A percentile compares a stretch with the other conserved stretches of the same genome.
Conservation (phyloP, 2,329 filamentous ascomycete genomes). For the Hypocreales sp. region DNA sequence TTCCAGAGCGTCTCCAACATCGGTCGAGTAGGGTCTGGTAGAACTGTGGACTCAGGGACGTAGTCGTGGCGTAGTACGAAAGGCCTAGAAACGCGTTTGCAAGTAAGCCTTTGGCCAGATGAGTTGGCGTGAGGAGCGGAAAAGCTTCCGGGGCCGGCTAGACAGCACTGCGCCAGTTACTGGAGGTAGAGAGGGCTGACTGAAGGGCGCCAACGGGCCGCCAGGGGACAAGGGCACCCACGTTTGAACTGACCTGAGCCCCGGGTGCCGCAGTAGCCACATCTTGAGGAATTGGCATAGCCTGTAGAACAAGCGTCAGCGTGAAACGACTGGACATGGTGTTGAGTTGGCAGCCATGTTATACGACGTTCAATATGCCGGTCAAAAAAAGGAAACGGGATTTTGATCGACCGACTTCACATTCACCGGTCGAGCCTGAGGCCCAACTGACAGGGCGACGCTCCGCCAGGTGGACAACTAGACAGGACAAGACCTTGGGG, state of each 20-base stretch:
- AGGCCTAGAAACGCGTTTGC: conserved; percentile 33
- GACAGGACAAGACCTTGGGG: no score
- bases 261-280: conserved; percentile 35
- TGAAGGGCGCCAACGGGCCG: not conserved
- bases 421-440: no score
- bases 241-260: conserved; percentile 36
- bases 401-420: no score
- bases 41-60: conserved; percentile 44
- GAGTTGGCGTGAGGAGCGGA: no score
- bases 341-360: not conserved
- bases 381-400: no score
- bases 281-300: conserved; percentile 34
- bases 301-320: conserved; percentile 16
- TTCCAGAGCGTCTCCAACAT: conserved; percentile 62
- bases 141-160: no score
- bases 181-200: conserved; percentile 2
- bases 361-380: no score
- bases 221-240: conserved; percentile 8
- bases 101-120: conserved; percentile 13
- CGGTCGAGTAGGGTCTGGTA: conserved; percentile 61
- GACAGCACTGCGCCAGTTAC: not conserved
- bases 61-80: conserved; percentile 54
- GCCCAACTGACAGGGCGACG: no score
- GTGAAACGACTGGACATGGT: conserved; percentile 16
- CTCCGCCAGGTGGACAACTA: no score